Evolutionary conservation across 2,329 filamentous ascomycete genomes (phyloP), one percentile per base, ranked within the genome.

Genomic region (Colletotrichum nymphaeae): DNA sequence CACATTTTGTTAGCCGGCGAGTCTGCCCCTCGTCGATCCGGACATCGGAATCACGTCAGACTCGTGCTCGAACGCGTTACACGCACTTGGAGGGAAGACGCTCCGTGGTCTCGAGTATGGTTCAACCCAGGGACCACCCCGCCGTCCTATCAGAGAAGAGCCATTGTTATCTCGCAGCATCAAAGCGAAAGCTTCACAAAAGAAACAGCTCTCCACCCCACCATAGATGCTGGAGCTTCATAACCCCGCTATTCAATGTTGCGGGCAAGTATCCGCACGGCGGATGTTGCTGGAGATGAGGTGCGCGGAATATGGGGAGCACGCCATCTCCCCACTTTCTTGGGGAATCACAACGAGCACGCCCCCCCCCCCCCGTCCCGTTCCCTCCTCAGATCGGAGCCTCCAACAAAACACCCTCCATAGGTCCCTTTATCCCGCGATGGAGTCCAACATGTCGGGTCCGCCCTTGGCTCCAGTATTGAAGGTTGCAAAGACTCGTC

Each of bases 321-420:
- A 75, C 74, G 74, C 74, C 62, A 75, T 75, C 55, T 72, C 65
- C 65, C 72, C 74, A 74, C 69, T 74, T 69, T 67, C 64, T 75
- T 75, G 74, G 60, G 52, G 74, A 65, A 75, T 75, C 37, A 8
- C 49, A 35, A 49, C 22, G 14, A 46, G 35, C 37, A 30, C 58
- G 26, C 8, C 49, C 28, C 67, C 42, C 28, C 42, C 56, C 22
- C n/a, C 55, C 26, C 26, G 3, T 26, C 24, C 46, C 49, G 12
- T 26, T n/a, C 42, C 19, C 46, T 73, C 67, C 56, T 66, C 62
- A 60, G 28, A 70, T 52, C 67, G 67, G 67, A 62, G 60, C 66
- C 42, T 62, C 67, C 67, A 64, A 73, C 26, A 56, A 12, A 49
- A 69, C 16, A 26, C 7, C 7, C 19, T 49, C n/a, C 22, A 12